Evolutionary conservation across 331 rosid genomes (phyloP).

Genomic region (Telfairia occidentalis): DNA sequence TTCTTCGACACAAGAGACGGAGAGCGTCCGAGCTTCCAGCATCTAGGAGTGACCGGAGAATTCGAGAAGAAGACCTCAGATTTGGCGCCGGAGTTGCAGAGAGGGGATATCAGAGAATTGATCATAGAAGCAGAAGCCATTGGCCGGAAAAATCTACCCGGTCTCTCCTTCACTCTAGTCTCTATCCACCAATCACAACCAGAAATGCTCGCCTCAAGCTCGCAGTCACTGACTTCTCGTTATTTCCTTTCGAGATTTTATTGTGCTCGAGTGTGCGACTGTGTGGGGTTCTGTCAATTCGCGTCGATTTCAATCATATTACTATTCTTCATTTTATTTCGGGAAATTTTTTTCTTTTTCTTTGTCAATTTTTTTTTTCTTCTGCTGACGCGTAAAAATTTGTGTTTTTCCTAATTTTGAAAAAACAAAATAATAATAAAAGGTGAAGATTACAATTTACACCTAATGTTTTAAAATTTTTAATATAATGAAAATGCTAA

Average conservation of each 20-base stretch:
- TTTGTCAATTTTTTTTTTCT: too few relatives aligned
- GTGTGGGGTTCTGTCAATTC: not conserved
- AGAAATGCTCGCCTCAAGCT: not conserved
- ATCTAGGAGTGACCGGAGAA: constrained; percentile 21
- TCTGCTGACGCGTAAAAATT: not conserved
- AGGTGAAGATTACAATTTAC: too few relatives aligned
- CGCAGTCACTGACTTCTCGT: not conserved
- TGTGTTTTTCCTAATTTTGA: not conserved
- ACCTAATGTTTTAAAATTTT: too few relatives aligned
- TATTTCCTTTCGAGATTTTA: not conserved
- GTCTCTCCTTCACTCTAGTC: not conserved
- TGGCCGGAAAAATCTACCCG: not conserved
- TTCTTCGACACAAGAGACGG: constrained; percentile 10
- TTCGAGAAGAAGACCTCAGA: constrained; percentile 17
- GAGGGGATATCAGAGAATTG: constrained; percentile 34
- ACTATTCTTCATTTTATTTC: not conserved
- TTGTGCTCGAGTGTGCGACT: too few relatives aligned
- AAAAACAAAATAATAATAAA: too few relatives aligned
- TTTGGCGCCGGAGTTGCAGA: constrained; percentile 21
- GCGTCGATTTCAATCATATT: not conserved
- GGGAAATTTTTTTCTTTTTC: not conserved
- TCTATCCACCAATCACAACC: not conserved
- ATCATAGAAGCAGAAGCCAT: constrained; percentile 37
- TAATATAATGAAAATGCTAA: too few relatives aligned
- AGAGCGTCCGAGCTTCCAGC: not conserved